Evolutionary conservation across 441 rosid genomes (phyloP).

Genomic region (Sinapis alba): DNA sequence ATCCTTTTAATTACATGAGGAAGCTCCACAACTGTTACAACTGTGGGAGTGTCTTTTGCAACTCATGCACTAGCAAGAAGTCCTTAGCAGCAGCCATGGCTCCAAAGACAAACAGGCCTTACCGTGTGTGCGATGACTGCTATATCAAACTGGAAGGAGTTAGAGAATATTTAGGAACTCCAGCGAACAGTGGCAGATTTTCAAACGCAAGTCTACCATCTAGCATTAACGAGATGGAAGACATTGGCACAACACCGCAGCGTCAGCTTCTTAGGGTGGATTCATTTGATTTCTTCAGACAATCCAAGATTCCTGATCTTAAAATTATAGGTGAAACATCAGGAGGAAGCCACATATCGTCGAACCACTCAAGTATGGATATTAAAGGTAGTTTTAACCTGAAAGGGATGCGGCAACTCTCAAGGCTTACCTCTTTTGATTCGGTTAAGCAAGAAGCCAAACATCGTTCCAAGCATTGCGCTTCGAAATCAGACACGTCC

Average conservation of each 20-base stretch:
- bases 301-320: constrained; percentile 36
- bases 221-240: constrained; percentile 40
- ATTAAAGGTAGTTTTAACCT: constrained; percentile 19
- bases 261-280: constrained; percentile 46
- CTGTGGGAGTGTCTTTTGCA: constrained; percentile 61
- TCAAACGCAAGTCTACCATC: constrained; percentile 43
- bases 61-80: constrained; percentile 56
- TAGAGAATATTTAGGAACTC: too few relatives aligned
- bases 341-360: constrained; percentile 25
- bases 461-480: constrained; percentile 39
- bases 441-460: constrained; percentile 43
- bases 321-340: constrained; percentile 44
- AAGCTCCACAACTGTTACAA: constrained; percentile 74
- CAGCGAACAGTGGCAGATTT: constrained; percentile 33
- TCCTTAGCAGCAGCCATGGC: constrained; percentile 66
- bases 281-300: constrained; percentile 53
- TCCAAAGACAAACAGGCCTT: constrained; percentile 54
- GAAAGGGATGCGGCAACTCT: constrained; percentile 38
- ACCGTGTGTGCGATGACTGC: constrained; percentile 69
- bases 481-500: constrained; percentile 39
- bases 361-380: constrained; percentile 7
- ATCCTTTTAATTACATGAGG: constrained; percentile 69
- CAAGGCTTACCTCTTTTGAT: constrained; percentile 53
- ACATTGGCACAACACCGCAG: constrained; percentile 32
- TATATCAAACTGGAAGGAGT: constrained; percentile 52